Percentiles rank a stretch among this genome's conserved stretches.
Conservation (phyloP, 2,329 filamentous ascomycete species). For the Fusarium pininemorale region DNA sequence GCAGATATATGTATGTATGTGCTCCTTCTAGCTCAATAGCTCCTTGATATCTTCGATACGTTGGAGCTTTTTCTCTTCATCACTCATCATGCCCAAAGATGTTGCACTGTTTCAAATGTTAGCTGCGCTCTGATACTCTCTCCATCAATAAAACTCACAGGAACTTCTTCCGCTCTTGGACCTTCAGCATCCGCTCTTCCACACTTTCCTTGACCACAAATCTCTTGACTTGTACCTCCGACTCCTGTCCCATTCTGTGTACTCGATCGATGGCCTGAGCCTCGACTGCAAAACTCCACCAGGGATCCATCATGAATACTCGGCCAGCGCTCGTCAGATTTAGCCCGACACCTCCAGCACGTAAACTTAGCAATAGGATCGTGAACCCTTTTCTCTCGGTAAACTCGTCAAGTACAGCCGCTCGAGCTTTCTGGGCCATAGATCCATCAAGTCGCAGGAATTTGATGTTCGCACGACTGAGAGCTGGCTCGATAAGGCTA, state of each 20-base stretch:
- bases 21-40: conserved; percentile 70
- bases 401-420: conserved; percentile 81
- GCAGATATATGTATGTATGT: not conserved
- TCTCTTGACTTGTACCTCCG: conserved; percentile 83
- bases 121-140: conserved; percentile 11
- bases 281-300: conserved; percentile 98
- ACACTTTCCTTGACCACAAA: conserved; percentile 93
- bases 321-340: conserved; percentile 89
- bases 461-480: conserved; percentile 75
- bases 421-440: conserved; percentile 86
- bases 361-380: conserved; percentile 83
- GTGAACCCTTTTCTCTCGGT: conserved; percentile 66
- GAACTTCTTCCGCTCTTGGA: conserved; percentile 97
- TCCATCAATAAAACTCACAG: conserved; percentile 69
- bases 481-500: conserved; percentile 85
- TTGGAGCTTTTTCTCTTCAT: conserved; percentile 91
- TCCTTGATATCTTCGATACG: conserved; percentile 95
- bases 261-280: conserved; percentile 97
- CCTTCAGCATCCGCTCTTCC: conserved; percentile 91
- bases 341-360: conserved; percentile 91
- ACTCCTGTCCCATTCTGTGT: conserved; percentile 93
- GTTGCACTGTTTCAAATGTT: conserved; percentile 71
- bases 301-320: conserved; percentile 99
- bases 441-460: conserved; percentile 91
- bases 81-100: conserved; percentile 91